phyloP scores from a whole-genome alignment of 2,329 filamentous ascomycete species.

The Paracoccidioides lutzii region DNA sequence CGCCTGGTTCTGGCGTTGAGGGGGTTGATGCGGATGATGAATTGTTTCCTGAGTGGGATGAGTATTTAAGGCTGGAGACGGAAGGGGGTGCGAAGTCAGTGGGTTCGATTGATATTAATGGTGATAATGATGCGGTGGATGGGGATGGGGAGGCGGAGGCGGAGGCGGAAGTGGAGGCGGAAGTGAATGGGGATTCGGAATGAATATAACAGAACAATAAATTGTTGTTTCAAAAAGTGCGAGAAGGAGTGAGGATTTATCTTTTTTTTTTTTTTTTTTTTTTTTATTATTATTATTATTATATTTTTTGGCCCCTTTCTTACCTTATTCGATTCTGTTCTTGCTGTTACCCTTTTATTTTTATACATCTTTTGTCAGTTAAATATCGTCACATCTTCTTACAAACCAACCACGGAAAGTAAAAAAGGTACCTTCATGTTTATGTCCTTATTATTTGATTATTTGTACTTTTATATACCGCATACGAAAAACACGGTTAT shows the following conservation, averaged over 20 bases:
- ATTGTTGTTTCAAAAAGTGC: not conserved
- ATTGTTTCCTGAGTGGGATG: conserved; percentile 92
- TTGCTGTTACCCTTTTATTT: not conserved
- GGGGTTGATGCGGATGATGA: conserved; percentile 47
- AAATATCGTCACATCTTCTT: too few relatives aligned
- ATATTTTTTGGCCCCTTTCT: too few relatives aligned
- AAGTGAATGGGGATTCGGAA: conserved; percentile 6
- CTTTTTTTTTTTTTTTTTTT: not conserved
- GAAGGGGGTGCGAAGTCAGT: conserved; percentile 44
- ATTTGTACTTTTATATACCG: too few relatives aligned
- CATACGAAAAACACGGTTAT: too few relatives aligned
- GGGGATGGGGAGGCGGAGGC: conserved; percentile 17
- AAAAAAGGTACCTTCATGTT: too few relatives aligned
- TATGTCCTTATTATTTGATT: too few relatives aligned
- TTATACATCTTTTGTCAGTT: too few relatives aligned
- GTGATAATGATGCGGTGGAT: conserved; percentile 19
- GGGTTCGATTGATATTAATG: conserved; percentile 31
- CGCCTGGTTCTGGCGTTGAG: conserved; percentile 49
- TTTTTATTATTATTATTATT: not conserved
- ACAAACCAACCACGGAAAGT: too few relatives aligned
- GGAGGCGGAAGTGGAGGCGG: conserved; percentile 20
- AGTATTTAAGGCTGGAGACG: conserved; percentile 69
- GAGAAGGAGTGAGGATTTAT: not conserved
- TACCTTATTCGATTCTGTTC: not conserved
- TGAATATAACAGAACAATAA: not conserved